Percentiles rank a stretch among this genome's conserved stretches.
phyloP scores from a whole-genome alignment of 1,284 basidiomycete genomes.

The Boletus smithii region DNA sequence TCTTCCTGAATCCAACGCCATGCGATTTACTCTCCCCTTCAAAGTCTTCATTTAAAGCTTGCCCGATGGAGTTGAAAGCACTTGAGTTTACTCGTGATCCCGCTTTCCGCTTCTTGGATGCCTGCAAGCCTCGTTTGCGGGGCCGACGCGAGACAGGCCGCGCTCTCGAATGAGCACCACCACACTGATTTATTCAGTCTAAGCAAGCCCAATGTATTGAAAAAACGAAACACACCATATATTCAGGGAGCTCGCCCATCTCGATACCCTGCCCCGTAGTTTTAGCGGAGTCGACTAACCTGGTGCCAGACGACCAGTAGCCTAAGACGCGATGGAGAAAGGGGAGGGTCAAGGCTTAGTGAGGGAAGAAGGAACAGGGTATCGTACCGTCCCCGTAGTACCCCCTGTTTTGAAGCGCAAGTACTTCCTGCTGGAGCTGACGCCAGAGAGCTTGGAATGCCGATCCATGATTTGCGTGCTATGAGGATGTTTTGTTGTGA shows the following conservation, averaged over 20 bases:
- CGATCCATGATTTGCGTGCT: slow-evolving; percentile 78
- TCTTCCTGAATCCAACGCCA: slow-evolving; percentile 64
- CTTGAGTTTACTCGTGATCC: slow-evolving; percentile 61
- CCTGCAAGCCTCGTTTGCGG: slow-evolving; percentile 55
- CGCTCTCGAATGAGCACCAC: slow-evolving; percentile 67
- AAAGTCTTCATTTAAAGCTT: slow-evolving; percentile 44
- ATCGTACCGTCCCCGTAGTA: slow-evolving; percentile 75
- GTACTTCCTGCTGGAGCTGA: slow-evolving; percentile 60
- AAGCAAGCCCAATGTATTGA: background rate
- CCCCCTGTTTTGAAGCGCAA: slow-evolving; percentile 61
- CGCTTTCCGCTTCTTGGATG: slow-evolving; percentile 62
- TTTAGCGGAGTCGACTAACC: slow-evolving; percentile 59
- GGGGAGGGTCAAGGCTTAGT: slow-evolving; percentile 7
- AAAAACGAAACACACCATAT: slow-evolving; percentile 47
- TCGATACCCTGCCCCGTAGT: slow-evolving; percentile 51
- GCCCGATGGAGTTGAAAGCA: slow-evolving; percentile 58
- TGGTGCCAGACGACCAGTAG: slow-evolving; percentile 74
- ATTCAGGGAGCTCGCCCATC: slow-evolving; percentile 65
- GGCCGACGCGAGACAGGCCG: slow-evolving; percentile 50
- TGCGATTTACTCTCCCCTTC: slow-evolving; percentile 41
- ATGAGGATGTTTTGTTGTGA: slow-evolving; percentile 4
- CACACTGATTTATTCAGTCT: slow-evolving; percentile 51
- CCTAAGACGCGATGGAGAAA: slow-evolving; percentile 40
- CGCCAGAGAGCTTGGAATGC: slow-evolving; percentile 72
- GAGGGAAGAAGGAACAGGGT: background rate